Percentiles rank a stretch among this genome's conserved stretches.
These are phyloP conservation scores for Withania somnifera DNA, from an alignment of 305 asterid genomes.

Conservation along the genomic window DNA sequence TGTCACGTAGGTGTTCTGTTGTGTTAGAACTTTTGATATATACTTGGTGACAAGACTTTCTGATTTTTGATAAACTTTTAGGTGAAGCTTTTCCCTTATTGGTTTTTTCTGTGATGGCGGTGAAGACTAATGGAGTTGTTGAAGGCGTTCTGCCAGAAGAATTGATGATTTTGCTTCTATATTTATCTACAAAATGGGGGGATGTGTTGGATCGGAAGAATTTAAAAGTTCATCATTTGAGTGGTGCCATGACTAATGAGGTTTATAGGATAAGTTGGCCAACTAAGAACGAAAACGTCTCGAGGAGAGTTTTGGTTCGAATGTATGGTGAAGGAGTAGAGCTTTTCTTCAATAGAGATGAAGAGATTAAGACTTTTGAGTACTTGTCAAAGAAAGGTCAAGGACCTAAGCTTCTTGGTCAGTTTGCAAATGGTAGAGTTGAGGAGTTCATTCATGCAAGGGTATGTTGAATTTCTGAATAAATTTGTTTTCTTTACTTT, in stretches of 20 bases:
- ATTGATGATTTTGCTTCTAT: conserved; percentile 31
- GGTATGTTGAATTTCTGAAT: conserved; percentile 30
- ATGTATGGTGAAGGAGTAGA: conserved; percentile 85
- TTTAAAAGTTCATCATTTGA: conserved; percentile 46
- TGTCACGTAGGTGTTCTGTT: not conserved
- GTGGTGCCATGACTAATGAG: conserved; percentile 91
- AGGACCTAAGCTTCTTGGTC: conserved; percentile 76
- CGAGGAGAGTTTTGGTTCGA: conserved; percentile 59
- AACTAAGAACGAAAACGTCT: conserved; percentile 16
- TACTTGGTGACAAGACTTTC: not conserved
- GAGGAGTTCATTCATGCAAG: conserved; percentile 89
- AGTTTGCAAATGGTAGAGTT: conserved; percentile 58
- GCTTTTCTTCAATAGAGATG: conserved; percentile 59
- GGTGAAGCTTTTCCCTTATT: not conserved
- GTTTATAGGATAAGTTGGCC: conserved; percentile 70
- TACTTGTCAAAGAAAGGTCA: conserved; percentile 47
- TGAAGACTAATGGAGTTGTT: conserved; percentile 40
- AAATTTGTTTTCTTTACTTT: not conserved
- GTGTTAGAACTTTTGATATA: not conserved
- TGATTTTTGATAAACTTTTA: not conserved
- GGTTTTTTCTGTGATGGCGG: conserved; percentile 38
- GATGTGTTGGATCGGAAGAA: conserved; percentile 36
- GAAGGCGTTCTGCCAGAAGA: conserved; percentile 52
- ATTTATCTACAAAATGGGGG: conserved; percentile 57
- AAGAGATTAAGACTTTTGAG: conserved; percentile 62